These are phyloP conservation scores for Arachnomyces sp. DNA, from an alignment of 2,329 filamentous ascomycete species.

Conservation along the genomic window DNA sequence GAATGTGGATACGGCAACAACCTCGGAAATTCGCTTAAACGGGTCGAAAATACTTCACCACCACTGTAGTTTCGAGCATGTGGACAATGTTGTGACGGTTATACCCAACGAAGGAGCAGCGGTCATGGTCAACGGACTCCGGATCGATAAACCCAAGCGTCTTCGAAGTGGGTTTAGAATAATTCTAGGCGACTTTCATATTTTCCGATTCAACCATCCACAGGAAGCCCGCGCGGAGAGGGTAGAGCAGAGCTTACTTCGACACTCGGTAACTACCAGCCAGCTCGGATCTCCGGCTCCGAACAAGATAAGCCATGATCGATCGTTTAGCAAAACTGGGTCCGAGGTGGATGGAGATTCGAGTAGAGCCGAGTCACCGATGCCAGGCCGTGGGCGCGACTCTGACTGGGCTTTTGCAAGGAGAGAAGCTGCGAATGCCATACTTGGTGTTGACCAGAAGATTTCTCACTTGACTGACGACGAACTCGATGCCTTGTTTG, in stretches of 20 bases:
- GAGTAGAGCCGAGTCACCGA: constrained; percentile 71
- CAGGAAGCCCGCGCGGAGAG: constrained; percentile 90
- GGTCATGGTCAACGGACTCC: constrained; percentile 94
- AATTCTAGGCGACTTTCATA: constrained; percentile 96
- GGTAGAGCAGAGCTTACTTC: constrained; percentile 76
- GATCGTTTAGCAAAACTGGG: constrained; percentile 66
- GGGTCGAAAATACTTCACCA: constrained; percentile 86
- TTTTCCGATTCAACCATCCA: constrained; percentile 92
- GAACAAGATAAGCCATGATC: constrained; percentile 60
- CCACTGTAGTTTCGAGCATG: constrained; percentile 89
- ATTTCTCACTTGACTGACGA: constrained; percentile 86
- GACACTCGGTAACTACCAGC: constrained; percentile 65
- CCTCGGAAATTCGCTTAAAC: constrained; percentile 85
- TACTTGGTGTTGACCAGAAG: constrained; percentile 84
- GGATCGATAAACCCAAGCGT: constrained; percentile 75
- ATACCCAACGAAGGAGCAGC: constrained; percentile 84
- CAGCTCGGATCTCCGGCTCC: constrained; percentile 59
- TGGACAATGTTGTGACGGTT: constrained; percentile 86
- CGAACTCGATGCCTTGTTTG: constrained; percentile 85
- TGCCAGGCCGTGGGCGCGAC: constrained; percentile 62
- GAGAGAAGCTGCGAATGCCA: constrained; percentile 83
- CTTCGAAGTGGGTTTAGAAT: constrained; percentile 88
- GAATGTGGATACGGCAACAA: constrained; percentile 77
- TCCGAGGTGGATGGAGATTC: constrained; percentile 67
- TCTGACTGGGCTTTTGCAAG: constrained; percentile 93